Percentiles rank a stretch among this genome's conserved stretches.
Conservation (phyloP, 441 rosid species). For the Erodium texanum region DNA sequence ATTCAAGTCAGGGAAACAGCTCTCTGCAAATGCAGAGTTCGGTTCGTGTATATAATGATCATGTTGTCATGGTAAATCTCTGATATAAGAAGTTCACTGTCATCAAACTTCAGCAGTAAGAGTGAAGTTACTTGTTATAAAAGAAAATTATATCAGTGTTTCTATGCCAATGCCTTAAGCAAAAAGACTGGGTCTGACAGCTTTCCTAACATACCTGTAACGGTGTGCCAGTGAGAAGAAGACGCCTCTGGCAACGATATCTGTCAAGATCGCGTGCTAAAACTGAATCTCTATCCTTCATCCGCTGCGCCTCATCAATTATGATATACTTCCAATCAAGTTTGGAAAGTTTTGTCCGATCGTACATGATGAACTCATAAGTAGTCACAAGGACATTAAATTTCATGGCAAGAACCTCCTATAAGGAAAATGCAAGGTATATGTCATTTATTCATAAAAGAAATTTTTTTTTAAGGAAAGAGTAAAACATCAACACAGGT, state of each 20-base stretch:
- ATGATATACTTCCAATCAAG: conserved; percentile 97
- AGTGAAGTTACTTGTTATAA: not conserved
- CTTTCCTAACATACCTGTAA: conserved; percentile 65
- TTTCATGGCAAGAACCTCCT: conserved; percentile 98
- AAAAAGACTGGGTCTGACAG: conserved; percentile 12
- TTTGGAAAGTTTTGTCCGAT: conserved; percentile 95
- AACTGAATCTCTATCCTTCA: conserved; percentile 99
- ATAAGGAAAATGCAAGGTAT: conserved; percentile 17
- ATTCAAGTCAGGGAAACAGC: not conserved
- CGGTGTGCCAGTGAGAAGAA: conserved; percentile 99
- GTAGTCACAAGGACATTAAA: conserved; percentile 98
- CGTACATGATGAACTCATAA: conserved; percentile 98
- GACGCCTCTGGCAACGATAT: conserved; percentile 97
- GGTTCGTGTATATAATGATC: not conserved
- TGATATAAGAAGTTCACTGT: no score
- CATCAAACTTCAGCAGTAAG: conserved; percentile 1
- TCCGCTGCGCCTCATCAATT: conserved; percentile 99
- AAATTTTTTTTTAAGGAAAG: no score
- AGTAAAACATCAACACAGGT: not conserved
- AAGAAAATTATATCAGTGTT: not conserved
- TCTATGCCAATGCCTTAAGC: not conserved
- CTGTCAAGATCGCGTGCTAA: conserved; percentile 99
- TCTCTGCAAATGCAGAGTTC: not conserved
- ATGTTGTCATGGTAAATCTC: no score
- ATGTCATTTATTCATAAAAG: conserved; percentile 21